phyloP scores from a whole-genome alignment of 768 basidiomycete species.

The Tephrocybe rancida region DNA sequence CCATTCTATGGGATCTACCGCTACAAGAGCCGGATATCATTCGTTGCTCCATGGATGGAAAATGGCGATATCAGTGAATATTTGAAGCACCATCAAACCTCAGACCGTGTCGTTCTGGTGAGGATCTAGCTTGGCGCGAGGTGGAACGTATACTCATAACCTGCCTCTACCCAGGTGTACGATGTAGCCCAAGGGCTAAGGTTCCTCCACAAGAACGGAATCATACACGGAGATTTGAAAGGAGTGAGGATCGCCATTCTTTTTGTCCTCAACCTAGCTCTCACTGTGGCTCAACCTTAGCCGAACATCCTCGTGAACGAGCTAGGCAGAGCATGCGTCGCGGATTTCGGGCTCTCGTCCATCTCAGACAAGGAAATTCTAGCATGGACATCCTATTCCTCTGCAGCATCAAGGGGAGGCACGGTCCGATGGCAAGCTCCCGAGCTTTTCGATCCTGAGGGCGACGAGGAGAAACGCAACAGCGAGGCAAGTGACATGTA shows the following conservation, averaged over 20 bases:
- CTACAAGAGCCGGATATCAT: not conserved
- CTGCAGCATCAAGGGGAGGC: not conserved
- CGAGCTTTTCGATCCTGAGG: conserved; percentile 1
- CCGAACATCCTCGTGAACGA: conserved; percentile 7
- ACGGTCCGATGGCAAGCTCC: conserved; percentile 6
- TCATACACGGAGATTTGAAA: conserved; percentile 9
- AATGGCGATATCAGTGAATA: too few species aligned
- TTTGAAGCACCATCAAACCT: not conserved
- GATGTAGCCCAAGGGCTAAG: conserved; percentile 7
- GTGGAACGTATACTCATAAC: not conserved
- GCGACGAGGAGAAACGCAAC: not conserved
- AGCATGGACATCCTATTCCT: not conserved
- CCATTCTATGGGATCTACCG: conserved; percentile 8
- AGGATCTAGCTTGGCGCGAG: not conserved
- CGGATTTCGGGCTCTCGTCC: too few species aligned
- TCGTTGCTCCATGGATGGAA: conserved; percentile 7
- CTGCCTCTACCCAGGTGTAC: not conserved
- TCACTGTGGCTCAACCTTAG: too few species aligned
- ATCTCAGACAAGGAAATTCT: conserved; percentile 10
- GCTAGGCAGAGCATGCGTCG: too few species aligned
- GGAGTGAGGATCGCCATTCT: too few species aligned
- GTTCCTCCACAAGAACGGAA: conserved; percentile 6
- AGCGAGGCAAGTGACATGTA: too few species aligned
- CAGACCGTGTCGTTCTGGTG: conserved; percentile 4
- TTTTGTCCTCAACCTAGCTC: too few species aligned